Evolutionary conservation across 2,329 filamentous ascomycete genomes (phyloP), one percentile per base, ranked within the genome.

Genomic region (Botryotinia calthae): DNA sequence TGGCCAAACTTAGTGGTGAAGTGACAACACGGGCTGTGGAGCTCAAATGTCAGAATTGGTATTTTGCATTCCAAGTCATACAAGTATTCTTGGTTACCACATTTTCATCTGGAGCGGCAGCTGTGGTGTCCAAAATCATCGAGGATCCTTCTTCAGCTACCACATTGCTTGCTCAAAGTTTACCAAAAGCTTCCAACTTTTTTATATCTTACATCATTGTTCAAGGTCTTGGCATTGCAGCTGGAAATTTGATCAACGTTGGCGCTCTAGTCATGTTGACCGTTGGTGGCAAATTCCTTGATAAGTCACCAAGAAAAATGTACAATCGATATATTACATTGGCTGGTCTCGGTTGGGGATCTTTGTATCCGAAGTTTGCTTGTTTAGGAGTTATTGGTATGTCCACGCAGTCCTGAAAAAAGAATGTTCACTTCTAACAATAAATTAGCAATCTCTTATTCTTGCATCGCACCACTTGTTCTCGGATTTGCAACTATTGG

Each of bases 191-290:
- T 0, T 94, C 94, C 72, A 98, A 97, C 82, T 97, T 98, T 80
- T 99, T 97, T 82, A 91, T 98, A 40, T 93, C 92, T 0, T 99
- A 98, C 83, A 96, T 98, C 77, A 89, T 98, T 58, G 88, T 99
- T 1, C 95, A 98, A 81, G 96, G 95, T 37, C 82, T 98, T 71
- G 91, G 91, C 6, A 90, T 95, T 74, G 93, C 93, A 4, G 87
- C 93, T 0, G 88, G 90, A 63, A 87, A 91, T 3, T 82, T 98
- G 9, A 84, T 97, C 2, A 93, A 96, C 76, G 87, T 92, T 72
- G 84, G 82, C 22, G 93, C 93, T 25, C 85, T 98, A 64, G 83
- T 93, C 56, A 83, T 96, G 48, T 91, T 91, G 77, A 89, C 89
- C 68, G 80, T 97, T 12, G 85, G 95, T 58, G 93, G 93, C 80